A percentile compares a stretch with the other conserved stretches of the same genome.
These are phyloP conservation scores for Aspergillus cavernicola DNA, from an alignment of 495 filamentous ascomycete genomes.

Conservation along the genomic window DNA sequence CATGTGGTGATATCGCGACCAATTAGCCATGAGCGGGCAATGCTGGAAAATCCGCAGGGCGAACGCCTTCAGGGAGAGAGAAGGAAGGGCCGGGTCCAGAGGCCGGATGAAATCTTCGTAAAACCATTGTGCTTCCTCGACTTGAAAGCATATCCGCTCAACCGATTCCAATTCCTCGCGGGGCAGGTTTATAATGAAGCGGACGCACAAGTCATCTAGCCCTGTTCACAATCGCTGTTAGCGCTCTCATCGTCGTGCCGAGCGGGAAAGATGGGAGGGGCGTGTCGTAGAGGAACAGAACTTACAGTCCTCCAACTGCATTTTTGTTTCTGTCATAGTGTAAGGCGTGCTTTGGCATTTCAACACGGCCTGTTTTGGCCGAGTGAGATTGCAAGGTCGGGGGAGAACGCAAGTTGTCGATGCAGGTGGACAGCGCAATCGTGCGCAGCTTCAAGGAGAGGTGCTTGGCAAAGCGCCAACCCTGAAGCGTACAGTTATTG, in stretches of 20 bases:
- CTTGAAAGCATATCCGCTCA: conserved; percentile 94
- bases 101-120: conserved; percentile 99
- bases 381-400: conserved; percentile 23
- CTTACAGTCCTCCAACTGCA: conserved; percentile 87
- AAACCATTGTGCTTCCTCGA: conserved; percentile 99
- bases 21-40: conserved; percentile 80
- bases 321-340: conserved; percentile 75
- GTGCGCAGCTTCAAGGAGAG: conserved; percentile 31
- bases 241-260: neutral
- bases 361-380: conserved; percentile 23
- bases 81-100: conserved; percentile 77
- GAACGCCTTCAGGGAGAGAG: conserved; percentile 77
- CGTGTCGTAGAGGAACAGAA: conserved; percentile 36
- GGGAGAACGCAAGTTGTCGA: conserved; percentile 13
- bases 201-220: conserved; percentile 94
- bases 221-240: conserved; percentile 45
- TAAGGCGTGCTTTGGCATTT: conserved; percentile 40
- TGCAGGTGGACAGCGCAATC: conserved; percentile 21
- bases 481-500: conserved; percentile 22
- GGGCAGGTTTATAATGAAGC: conserved; percentile 93
- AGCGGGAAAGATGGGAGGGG: neutral
- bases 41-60: conserved; percentile 86
- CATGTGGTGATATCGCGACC: conserved; percentile 70
- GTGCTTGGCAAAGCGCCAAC: conserved; percentile 27
- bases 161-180: conserved; percentile 83